Conservation (phyloP, 2,329 filamentous ascomycete species). For the Cercospora janseana region DNA sequence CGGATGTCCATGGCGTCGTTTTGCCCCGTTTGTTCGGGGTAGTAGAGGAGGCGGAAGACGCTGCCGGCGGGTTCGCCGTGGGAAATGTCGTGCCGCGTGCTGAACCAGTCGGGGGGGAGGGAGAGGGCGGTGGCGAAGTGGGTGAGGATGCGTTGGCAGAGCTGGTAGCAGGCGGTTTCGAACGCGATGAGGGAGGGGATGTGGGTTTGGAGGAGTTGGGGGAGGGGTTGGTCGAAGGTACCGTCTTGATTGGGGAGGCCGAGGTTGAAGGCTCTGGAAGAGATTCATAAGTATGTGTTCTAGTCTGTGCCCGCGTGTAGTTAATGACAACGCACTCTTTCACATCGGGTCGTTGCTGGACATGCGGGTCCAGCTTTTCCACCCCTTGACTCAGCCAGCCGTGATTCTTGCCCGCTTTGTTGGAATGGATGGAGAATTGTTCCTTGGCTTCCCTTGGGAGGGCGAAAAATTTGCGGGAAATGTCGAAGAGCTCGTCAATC, state of each 20-base stretch:
- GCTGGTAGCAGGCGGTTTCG: constrained; percentile 64
- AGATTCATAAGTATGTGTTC: constrained; percentile 2
- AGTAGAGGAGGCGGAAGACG: constrained; percentile 55
- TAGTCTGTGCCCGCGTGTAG: neutral
- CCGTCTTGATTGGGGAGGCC: constrained; percentile 65
- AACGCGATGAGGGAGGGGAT: constrained; percentile 66
- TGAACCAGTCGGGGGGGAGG: constrained; percentile 57
- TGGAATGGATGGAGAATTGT: constrained; percentile 68
- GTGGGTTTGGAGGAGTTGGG: constrained; percentile 59
- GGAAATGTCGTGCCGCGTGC: constrained; percentile 57
- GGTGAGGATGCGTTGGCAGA: constrained; percentile 70
- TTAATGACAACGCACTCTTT: constrained; percentile 61
- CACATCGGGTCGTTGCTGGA: constrained; percentile 70
- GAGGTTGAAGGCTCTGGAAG: constrained; percentile 83
- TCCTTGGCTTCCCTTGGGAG: constrained; percentile 70
- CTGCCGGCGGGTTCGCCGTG: constrained; percentile 51
- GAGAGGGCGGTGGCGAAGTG: constrained; percentile 75
- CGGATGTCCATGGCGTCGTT: constrained; percentile 61
- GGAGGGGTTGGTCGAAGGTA: constrained; percentile 74
- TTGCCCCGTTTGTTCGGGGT: constrained; percentile 25
- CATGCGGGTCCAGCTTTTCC: constrained; percentile 81
- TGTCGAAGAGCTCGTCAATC: constrained; percentile 68
- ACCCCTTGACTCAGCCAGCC: constrained; percentile 88
- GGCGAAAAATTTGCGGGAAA: constrained; percentile 72
- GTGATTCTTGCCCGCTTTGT: constrained; percentile 63